phyloP scores from a whole-genome alignment of 306 rosid species.

The Gillenia trifoliata region DNA sequence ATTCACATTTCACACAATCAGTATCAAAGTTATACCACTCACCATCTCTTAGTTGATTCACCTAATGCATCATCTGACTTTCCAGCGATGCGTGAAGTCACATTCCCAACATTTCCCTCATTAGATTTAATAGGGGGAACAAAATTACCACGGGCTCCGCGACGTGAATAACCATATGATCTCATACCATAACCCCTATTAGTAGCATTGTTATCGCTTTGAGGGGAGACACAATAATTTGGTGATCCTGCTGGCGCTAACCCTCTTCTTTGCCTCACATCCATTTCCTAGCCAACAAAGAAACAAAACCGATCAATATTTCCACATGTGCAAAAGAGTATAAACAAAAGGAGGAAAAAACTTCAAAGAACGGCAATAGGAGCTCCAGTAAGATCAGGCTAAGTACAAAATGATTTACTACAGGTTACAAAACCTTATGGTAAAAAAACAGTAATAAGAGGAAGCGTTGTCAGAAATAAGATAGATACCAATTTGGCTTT shows the following conservation, averaged over 20 bases:
- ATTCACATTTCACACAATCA: conserved; percentile 10
- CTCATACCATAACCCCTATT: conserved; percentile 55
- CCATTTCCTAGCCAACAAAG: conserved; percentile 46
- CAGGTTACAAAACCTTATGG: not conserved
- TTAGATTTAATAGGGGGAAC: conserved; percentile 84
- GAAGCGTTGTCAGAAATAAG: not conserved
- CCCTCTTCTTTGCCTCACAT: conserved; percentile 47
- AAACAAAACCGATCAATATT: not conserved
- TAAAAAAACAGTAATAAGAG: not conserved
- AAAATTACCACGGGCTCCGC: conserved; percentile 78
- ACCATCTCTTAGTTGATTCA: conserved; percentile 90
- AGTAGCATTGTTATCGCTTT: conserved; percentile 33
- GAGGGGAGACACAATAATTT: conserved; percentile 52
- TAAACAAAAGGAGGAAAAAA: not conserved
- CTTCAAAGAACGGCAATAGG: too few species aligned
- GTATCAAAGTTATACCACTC: conserved; percentile 24
- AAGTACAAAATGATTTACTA: conserved; percentile 1
- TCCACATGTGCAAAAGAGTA: not conserved
- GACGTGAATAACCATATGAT: conserved; percentile 77
- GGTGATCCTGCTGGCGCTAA: conserved; percentile 41
- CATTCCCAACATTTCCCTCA: conserved; percentile 56
- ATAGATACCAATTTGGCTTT: conserved; percentile 54
- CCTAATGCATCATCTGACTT: conserved; percentile 70
- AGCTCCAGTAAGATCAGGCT: not conserved
- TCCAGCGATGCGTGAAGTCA: conserved; percentile 55